phyloP scores from a whole-genome alignment of 2,329 filamentous ascomycete genomes.

The Curvularia spicifera region DNA sequence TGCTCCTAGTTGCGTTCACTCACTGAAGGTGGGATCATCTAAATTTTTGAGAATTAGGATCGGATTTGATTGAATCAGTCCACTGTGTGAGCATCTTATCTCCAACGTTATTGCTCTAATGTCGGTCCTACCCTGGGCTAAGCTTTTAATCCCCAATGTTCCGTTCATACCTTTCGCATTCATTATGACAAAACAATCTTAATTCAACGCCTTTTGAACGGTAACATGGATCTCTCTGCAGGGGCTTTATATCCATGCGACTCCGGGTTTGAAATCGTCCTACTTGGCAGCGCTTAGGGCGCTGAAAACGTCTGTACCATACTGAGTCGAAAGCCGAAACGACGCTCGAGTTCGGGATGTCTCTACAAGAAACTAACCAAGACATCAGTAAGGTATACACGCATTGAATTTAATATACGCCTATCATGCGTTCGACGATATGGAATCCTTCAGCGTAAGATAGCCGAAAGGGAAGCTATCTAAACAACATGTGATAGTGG shows the following conservation, averaged over 20 bases:
- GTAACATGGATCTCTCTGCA: neutral
- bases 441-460: neutral
- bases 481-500: neutral
- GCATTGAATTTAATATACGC: neutral
- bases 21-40: neutral
- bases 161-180: neutral
- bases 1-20: neutral
- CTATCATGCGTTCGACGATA: neutral
- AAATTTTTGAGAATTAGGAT: neutral
- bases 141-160: neutral
- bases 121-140: neutral
- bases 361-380: neutral
- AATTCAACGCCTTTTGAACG: neutral
- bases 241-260: neutral
- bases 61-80: neutral
- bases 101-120: neutral
- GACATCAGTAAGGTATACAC: neutral
- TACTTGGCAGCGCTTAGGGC: neutral
- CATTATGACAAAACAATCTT: neutral
- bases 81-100: neutral
- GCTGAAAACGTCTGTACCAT: neutral
- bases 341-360: too few species aligned
- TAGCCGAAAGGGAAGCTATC: neutral
- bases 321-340: neutral
- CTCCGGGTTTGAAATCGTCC: neutral